Evolutionary conservation across 2,329 filamentous ascomycete genomes (phyloP).

Genomic region (Ascochyta rabiei): DNA sequence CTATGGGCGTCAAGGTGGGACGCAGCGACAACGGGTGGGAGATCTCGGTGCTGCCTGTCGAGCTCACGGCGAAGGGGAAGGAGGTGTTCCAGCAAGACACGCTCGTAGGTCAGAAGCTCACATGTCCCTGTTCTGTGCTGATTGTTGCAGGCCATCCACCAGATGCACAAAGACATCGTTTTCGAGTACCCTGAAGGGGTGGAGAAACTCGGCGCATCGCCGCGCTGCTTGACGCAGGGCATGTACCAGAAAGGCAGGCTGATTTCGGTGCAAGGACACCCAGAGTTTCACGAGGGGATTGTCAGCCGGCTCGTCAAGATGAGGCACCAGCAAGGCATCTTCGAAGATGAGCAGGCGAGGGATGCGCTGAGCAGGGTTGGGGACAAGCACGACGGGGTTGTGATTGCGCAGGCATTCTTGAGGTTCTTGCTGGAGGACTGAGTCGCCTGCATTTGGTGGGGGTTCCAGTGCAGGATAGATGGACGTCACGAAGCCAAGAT

Average conservation of each 20-base stretch:
- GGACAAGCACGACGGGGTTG: conserved; percentile 78
- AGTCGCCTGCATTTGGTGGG: background rate
- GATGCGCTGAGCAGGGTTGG: conserved; percentile 71
- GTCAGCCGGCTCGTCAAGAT: conserved; percentile 70
- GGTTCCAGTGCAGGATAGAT: background rate
- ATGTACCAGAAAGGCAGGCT: conserved; percentile 72
- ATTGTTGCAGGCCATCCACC: conserved; percentile 68
- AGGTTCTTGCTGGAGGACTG: conserved; percentile 71
- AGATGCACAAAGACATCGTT: conserved; percentile 86
- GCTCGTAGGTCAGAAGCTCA: conserved; percentile 50
- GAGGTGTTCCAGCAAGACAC: conserved; percentile 72
- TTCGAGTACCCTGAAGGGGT: conserved; percentile 66
- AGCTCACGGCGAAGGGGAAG: conserved; percentile 72
- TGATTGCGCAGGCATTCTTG: conserved; percentile 75
- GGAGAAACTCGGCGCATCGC: conserved; percentile 68
- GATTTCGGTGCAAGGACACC: conserved; percentile 84
- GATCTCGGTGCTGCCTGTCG: conserved; percentile 72
- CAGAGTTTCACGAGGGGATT: conserved; percentile 78
- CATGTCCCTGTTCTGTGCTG: background rate
- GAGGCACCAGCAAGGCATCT: conserved; percentile 70
- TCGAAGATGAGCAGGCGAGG: conserved; percentile 70
- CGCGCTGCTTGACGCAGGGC: conserved; percentile 75
- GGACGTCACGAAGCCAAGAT: background rate
- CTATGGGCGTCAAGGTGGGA: conserved; percentile 70
- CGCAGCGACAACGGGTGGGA: conserved; percentile 78